Percentiles rank a stretch among this genome's conserved stretches.
These are phyloP conservation scores for Pseudocercospora macadamiae DNA, from an alignment of 2,329 filamentous ascomycete species.

Conservation along the genomic window DNA sequence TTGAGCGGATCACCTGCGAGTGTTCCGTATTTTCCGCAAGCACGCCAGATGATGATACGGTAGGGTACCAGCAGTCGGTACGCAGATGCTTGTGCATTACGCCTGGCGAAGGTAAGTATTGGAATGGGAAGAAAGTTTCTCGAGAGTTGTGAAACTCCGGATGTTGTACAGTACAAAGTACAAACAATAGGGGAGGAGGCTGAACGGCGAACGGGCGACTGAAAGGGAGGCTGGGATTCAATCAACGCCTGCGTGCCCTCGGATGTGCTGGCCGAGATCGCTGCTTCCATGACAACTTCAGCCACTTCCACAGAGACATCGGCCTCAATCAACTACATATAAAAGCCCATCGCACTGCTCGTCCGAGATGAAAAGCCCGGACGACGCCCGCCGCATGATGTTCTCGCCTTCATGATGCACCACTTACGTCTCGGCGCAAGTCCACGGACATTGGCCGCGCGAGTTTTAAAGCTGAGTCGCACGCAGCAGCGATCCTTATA, in stretches of 20 bases:
- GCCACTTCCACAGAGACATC: not conserved
- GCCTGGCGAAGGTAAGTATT: not conserved
- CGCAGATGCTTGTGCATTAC: not conserved
- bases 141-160: too few relatives aligned
- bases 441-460: not conserved
- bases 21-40: too few relatives aligned
- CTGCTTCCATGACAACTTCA: not conserved
- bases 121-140: not conserved
- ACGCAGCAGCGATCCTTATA: conserved; percentile 6
- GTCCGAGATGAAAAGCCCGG: not conserved
- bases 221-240: not conserved
- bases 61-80: too few relatives aligned
- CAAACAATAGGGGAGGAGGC: not conserved
- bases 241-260: too few relatives aligned
- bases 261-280: not conserved
- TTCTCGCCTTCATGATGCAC: not conserved
- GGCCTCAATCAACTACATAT: not conserved
- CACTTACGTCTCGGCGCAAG: not conserved
- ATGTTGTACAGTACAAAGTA: not conserved
- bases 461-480: not conserved
- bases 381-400: not conserved
- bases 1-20: not conserved
- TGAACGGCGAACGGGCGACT: not conserved
- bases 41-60: too few relatives aligned
- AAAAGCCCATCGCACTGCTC: not conserved